Base-by-base conservation (phyloP, 257 asterid genomes). In the Nicotiana paniculata region DNA sequence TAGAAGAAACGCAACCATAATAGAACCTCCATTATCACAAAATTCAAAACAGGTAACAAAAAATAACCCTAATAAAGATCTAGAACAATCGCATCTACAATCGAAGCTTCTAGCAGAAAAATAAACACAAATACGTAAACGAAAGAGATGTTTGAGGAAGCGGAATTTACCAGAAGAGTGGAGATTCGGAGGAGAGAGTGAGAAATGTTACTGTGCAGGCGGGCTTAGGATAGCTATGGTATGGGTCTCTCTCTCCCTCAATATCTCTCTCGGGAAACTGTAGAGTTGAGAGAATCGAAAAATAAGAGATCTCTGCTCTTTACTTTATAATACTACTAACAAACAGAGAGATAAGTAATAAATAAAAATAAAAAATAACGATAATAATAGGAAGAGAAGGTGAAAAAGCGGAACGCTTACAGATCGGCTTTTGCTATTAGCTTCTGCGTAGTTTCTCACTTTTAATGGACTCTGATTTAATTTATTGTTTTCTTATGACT, bases 251-350 rank as follows among this genome's bases (percentile, higher is more conserved):
- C 43, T 51, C 80, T 51, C 79, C 59, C 59, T 72, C 58, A 39
- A 16, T 67, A 5, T 69, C 61, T 72, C 79, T 74, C 80, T 74
- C 26, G 80, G 77, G 78, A 81, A 81, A 53, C 55, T 57, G 39
- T 51, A 16, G 78, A 66, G 65, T 28, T 43, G 66, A 67, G 48
- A 32, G 67, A 81, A 51, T 5, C 43, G 8, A 51, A 74, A 74
- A 15, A 37, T 35, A 43, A 39, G 48, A 75, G 80, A 51, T 75
- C 63, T 51, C 18, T 24, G 80, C 37, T 51, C 80, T 69, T 69
- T 43, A 37, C 28, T 58, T 58, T 58, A 58, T 58, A 58, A 21
- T 16, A 58, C 7, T 12, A 54, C 7, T 12, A 54, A 54, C 8
- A 58, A 58, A 58, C 1, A 6, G 1, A 55, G 16, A 57, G 2